phyloP scores from a whole-genome alignment of 2,329 filamentous ascomycete species.

The Fusarium agapanthi region DNA sequence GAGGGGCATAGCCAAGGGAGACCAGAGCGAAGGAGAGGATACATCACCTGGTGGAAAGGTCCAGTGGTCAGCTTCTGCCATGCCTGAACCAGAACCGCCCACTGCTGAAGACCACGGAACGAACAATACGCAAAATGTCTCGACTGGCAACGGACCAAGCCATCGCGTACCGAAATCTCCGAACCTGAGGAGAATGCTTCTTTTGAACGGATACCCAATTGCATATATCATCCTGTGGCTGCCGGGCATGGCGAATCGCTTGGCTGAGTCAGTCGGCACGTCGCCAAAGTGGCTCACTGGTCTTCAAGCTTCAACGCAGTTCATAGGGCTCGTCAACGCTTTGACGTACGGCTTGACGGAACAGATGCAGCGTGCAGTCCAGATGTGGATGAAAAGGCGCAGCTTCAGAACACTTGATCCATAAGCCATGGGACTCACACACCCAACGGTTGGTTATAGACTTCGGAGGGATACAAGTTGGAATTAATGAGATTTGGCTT shows the following conservation, averaged over 20 bases:
- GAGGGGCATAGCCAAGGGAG: not conserved
- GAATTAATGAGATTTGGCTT: not conserved
- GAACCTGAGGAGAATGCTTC: not conserved
- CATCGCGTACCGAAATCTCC: not conserved
- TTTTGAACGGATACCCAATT: not conserved
- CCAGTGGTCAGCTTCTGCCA: not conserved
- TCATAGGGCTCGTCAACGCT: not conserved
- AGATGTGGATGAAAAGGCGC: not conserved
- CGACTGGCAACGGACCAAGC: not conserved
- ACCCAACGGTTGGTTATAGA: not conserved
- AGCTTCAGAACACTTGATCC: not conserved
- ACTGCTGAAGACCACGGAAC: not conserved
- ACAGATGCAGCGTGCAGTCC: not conserved
- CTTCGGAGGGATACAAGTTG: fast-evolving
- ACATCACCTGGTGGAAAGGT: not conserved
- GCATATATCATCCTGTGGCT: not conserved
- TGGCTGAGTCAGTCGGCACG: not conserved
- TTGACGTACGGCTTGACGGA: not conserved
- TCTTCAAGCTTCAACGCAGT: not conserved
- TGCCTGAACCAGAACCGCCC: not conserved
- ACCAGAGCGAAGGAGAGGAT: not conserved
- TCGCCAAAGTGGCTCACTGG: not conserved
- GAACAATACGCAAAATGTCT: not conserved
- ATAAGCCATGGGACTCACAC: fast-evolving
- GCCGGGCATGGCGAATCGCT: not conserved